Percentiles rank a stretch among this genome's conserved stretches.
Evolutionary conservation across 805 yeast genomes (phyloP).

Genomic region (Teunomyces cretensis): DNA sequence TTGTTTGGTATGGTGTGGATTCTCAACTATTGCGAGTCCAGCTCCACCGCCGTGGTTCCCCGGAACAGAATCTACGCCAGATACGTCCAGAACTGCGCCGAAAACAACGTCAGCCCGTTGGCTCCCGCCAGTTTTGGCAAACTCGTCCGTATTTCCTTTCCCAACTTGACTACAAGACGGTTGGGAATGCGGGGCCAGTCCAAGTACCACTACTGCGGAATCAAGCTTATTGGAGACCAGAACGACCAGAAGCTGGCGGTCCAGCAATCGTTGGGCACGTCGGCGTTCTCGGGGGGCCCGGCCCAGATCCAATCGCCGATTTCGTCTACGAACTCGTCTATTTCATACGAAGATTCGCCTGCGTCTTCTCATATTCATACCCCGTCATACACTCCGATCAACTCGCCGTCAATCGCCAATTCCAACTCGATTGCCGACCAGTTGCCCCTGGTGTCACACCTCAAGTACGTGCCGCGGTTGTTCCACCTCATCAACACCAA

Average conservation of each 20-base stretch:
- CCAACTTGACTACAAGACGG: constrained; percentile 69
- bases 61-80: constrained; percentile 43
- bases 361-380: constrained; percentile 14
- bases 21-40: constrained; percentile 60
- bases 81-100: constrained; percentile 40
- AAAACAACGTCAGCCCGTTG: constrained; percentile 51
- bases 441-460: constrained; percentile 11
- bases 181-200: constrained; percentile 81
- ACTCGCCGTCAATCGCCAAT: constrained; percentile 16
- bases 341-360: constrained; percentile 18
- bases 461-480: constrained; percentile 33
- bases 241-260: constrained; percentile 1
- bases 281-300: neutral
- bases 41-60: constrained; percentile 42
- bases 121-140: constrained; percentile 76
- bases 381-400: constrained; percentile 19
- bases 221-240: constrained; percentile 42
- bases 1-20: constrained; percentile 83
- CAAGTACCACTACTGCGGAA: constrained; percentile 83
- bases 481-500: constrained; percentile 13
- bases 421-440: constrained; percentile 16
- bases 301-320: constrained; percentile 11
- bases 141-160: constrained; percentile 58
- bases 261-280: neutral
- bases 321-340: constrained; percentile 14